These are phyloP conservation scores for Hordeum marinum DNA, from an alignment of 176 grass and related monocot genomes.

Conservation along the genomic window DNA sequence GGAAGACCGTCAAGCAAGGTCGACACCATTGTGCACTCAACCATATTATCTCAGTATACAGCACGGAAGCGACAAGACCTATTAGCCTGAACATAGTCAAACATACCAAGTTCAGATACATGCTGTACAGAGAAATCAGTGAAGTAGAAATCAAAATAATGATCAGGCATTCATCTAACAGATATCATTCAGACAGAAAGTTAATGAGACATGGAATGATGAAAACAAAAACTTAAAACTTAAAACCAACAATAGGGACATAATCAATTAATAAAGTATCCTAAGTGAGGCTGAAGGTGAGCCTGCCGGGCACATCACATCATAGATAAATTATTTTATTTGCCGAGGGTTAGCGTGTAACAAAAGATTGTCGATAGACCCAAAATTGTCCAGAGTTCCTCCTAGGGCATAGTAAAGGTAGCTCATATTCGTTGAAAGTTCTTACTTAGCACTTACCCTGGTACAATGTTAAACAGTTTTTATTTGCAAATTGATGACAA, in stretches of 20 bases:
- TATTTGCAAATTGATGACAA: not conserved
- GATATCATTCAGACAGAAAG: not conserved
- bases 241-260: conserved; percentile 6
- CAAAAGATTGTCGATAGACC: not conserved
- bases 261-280: not conserved
- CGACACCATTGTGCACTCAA: conserved; percentile 36
- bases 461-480: not conserved
- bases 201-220: not conserved
- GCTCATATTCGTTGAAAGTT: not conserved
- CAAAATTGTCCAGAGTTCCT: not conserved
- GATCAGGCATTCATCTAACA: not conserved
- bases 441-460: not conserved
- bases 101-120: conserved; percentile 25
- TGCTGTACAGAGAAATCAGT: not conserved
- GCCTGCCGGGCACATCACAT: not conserved
- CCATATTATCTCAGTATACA: conserved; percentile 13
- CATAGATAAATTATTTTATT: not conserved
- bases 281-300: not conserved
- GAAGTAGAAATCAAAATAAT: conserved; percentile 4
- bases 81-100: conserved; percentile 42
- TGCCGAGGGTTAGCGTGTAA: not conserved
- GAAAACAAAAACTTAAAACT: not conserved
- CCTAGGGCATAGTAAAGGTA: not conserved
- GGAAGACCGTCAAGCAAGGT: conserved; percentile 80
- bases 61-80: conserved; percentile 5